These are phyloP conservation scores for Lactuca saligna DNA, from an alignment of 129 eudicot species.

Conservation along the genomic window DNA sequence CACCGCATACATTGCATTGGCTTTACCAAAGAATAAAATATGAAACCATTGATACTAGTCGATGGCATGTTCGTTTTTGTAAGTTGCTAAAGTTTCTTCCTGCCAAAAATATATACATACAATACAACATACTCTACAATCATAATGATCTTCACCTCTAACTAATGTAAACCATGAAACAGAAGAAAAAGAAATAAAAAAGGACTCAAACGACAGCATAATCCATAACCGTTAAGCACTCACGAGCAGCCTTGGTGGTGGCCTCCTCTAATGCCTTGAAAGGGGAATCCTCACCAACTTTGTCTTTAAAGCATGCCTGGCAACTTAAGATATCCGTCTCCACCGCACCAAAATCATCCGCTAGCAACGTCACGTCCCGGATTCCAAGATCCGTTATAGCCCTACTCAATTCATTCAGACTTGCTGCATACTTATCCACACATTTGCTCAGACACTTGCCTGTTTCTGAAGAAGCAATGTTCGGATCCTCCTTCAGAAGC, in stretches of 20 bases:
- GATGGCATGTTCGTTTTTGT: not conserved
- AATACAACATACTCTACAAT: conserved; percentile 10
- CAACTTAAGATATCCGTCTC: conserved; percentile 27
- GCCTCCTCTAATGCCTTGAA: conserved; percentile 38
- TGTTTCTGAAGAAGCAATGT: conserved; percentile 25
- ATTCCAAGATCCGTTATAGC: conserved; percentile 34
- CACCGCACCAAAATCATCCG: conserved; percentile 36
- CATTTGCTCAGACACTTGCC: conserved; percentile 33
- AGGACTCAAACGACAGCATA: conserved; percentile 23
- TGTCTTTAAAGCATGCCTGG: conserved; percentile 31
- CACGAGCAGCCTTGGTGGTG: conserved; percentile 34
- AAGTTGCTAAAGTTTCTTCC: conserved; percentile 24
- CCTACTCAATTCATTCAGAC: conserved; percentile 25
- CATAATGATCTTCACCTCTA: too few relatives aligned
- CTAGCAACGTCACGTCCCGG: conserved; percentile 33
- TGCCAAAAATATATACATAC: conserved; percentile 16
- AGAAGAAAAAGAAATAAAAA: not conserved
- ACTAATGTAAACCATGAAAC: not conserved
- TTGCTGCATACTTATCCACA: conserved; percentile 24
- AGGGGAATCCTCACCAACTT: conserved; percentile 37
- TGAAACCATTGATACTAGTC: too few relatives aligned
- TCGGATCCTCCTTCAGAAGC: conserved; percentile 24
- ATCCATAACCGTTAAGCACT: conserved; percentile 39
- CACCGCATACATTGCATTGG: too few relatives aligned
- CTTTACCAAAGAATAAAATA: too few relatives aligned